Percentiles rank a stretch among this genome's conserved stretches.
Conservation (phyloP, 441 rosid species). For the Gossypium davidsonii region DNA sequence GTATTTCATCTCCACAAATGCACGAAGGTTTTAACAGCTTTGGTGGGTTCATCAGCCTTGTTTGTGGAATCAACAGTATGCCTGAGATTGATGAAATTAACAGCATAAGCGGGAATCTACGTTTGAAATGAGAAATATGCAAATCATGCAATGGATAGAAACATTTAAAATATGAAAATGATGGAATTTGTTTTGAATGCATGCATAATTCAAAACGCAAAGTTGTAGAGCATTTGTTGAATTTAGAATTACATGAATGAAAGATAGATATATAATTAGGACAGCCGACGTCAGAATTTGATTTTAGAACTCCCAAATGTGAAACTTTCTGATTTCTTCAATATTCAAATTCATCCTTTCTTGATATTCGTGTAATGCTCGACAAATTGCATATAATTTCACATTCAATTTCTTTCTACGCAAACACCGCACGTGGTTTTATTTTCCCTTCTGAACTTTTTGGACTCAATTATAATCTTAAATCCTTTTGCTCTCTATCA, state of each 20-base stretch:
- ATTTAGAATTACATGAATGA: background rate
- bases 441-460: background rate
- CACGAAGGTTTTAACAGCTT: slow-evolving; percentile 18
- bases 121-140: background rate
- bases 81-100: background rate
- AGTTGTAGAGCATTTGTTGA: background rate
- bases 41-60: slow-evolving; percentile 17
- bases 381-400: background rate
- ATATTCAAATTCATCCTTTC: background rate
- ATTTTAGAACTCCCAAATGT: background rate
- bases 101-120: background rate
- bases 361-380: background rate
- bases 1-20: background rate
- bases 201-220: background rate
- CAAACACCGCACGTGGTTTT: slow-evolving; percentile 6
- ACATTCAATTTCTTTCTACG: background rate
- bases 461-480: background rate
- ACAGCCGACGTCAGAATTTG: background rate
- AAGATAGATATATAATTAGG: background rate
- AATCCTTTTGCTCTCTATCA: background rate
- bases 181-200: no score
- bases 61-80: slow-evolving; percentile 19
- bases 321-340: background rate
- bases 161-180: no score
- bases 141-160: no score